Evolutionary conservation across 305 asterid species (phyloP).

Genomic region (Fraxinus nigra): DNA sequence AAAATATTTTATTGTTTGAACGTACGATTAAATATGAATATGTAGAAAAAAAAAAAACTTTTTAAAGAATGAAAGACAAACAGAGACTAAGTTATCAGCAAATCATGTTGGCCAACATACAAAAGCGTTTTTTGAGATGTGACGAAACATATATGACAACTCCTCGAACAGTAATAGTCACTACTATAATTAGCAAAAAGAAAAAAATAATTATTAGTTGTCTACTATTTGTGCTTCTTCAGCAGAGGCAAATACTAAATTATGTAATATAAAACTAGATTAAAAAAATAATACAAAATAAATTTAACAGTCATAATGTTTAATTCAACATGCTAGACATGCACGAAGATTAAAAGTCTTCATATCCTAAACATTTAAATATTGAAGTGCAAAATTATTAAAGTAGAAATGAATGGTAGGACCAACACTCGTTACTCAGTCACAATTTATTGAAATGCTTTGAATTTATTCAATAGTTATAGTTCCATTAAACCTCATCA

Average conservation of each 20-base stretch:
- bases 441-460: not conserved
- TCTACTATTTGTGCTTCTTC: no score
- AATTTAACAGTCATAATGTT: no score
- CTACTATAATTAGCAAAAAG: not conserved
- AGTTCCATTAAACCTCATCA: not conserved
- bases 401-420: not conserved
- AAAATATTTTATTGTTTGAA: no score
- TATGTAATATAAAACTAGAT: no score
- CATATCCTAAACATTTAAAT: no score
- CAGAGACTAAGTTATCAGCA: not conserved
- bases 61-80: no score
- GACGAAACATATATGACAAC: not conserved
- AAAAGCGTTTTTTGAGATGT: not conserved
- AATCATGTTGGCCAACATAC: constrained; percentile 1
- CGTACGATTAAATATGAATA: no score
- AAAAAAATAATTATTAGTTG: not conserved
- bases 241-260: no score
- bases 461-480: not conserved
- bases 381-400: not conserved
- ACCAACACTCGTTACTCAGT: not conserved
- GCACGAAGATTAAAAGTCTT: no score
- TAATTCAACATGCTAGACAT: no score
- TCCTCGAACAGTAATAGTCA: not conserved
- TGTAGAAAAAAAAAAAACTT: no score
- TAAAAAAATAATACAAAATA: no score